Percentiles rank a stretch among this genome's conserved stretches.
Evolutionary conservation across 2,329 filamentous ascomycete genomes (phyloP).

Genomic region (Talaromyces sp.): DNA sequence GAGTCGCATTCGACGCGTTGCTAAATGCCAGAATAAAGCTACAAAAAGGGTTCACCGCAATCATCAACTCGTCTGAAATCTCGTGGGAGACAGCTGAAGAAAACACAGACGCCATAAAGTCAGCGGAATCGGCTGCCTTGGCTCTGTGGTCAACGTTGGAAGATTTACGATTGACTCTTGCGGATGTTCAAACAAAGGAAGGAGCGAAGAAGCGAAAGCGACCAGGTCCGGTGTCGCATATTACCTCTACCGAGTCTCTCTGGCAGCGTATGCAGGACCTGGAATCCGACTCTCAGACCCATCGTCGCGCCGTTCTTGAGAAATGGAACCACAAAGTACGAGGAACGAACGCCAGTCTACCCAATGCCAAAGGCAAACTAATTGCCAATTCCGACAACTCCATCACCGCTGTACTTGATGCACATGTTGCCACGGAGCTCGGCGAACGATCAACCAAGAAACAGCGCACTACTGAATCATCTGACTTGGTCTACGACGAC

Average conservation of each 20-base stretch:
- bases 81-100: slow-evolving; percentile 27
- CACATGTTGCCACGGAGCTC: slow-evolving; percentile 43
- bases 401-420: slow-evolving; percentile 44
- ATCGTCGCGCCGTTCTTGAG: slow-evolving; percentile 71
- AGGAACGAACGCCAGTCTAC: slow-evolving; percentile 48
- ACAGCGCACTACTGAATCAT: slow-evolving; percentile 24
- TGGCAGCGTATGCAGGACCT: slow-evolving; percentile 68
- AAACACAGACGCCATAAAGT: slow-evolving; percentile 56
- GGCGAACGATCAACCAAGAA: slow-evolving; percentile 34
- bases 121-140: slow-evolving; percentile 80
- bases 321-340: slow-evolving; percentile 87
- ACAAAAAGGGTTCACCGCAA: slow-evolving; percentile 81
- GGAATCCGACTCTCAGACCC: slow-evolving; percentile 58
- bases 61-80: slow-evolving; percentile 65
- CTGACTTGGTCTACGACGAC: slow-evolving; percentile 72
- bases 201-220: slow-evolving; percentile 48
- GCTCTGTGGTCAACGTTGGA: slow-evolving; percentile 73
- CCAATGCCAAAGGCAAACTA: slow-evolving; percentile 59
- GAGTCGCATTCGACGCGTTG: slow-evolving; percentile 79
- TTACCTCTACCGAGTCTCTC: slow-evolving; percentile 61
- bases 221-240: slow-evolving; percentile 45
- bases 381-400: slow-evolving; percentile 51
- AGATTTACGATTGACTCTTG: slow-evolving; percentile 40
- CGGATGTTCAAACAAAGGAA: slow-evolving; percentile 35
- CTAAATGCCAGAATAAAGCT: slow-evolving; percentile 88